Evolutionary conservation across 1,284 basidiomycete species (phyloP), one percentile per base, ranked within the genome.

Genomic region (Phlebopus sp.): DNA sequence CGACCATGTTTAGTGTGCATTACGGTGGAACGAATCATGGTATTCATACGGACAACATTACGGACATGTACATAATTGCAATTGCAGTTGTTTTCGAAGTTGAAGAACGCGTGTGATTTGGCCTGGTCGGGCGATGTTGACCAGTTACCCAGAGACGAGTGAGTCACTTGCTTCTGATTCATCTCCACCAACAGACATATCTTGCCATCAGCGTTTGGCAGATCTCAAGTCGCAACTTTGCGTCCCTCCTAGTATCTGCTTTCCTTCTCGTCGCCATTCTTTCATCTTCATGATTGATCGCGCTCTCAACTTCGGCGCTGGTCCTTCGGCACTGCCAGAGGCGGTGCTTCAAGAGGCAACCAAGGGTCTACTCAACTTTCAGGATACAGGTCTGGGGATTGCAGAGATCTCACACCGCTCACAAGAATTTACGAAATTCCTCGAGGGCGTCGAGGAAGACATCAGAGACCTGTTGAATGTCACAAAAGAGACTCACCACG

Each of bases 321-420:
- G 94, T 2, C 94, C 94, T 21, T 95, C 91, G 25, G 87, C 90
- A 0, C 75, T 97, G 30, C 94, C 94, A 14, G 78, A 84, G 15
- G 72, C 81, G 4, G 91, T 97, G 11, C 82, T 97, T 35, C 73
- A 84, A 61, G 84, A 93, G 60, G 90, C 93, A 2, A 74, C 83
- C 25, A 77, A 82, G 53, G 87, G 84, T 10, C 76, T 97, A 14
- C 71, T 97, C 61, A 88, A 97, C 72, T 97, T 94, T 70, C 75
- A 84, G 49, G 78, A 78, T 41, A 94, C 90, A 3, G 95, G 94
- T 30, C 94, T 97, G 58, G 94, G 94, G 42, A 83, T 97, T 63
- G 90, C 91, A 43, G 94, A 97, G 70, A 83, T 97, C 62, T 94
- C 90, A 2, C 94, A 97, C 68, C 88, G 94, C 54, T 92, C 92